phyloP scores from a whole-genome alignment of 768 basidiomycete species.

The Favolaschia claudopus region DNA sequence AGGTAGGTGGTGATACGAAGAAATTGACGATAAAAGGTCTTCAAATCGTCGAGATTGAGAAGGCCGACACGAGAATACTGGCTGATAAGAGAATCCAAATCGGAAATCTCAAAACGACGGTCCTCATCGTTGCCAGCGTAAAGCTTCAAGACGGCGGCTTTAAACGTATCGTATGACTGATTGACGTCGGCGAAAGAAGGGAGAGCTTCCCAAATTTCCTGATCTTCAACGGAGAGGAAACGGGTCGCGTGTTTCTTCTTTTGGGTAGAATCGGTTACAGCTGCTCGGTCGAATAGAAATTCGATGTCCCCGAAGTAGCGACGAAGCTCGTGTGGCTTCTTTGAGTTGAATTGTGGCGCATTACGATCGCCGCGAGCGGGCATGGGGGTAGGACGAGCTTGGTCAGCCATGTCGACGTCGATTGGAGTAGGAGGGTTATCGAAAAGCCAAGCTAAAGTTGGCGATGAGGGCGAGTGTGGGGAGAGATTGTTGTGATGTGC shows the following conservation, averaged over 20 bases:
- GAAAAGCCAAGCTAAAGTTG: not conserved
- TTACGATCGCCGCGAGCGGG: constrained; percentile 23
- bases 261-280: constrained; percentile 8
- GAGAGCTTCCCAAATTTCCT: constrained; percentile 28
- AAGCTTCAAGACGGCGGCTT: constrained; percentile 27
- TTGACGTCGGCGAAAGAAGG: constrained; percentile 9
- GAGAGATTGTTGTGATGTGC: not conserved
- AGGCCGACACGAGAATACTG: constrained; percentile 24
- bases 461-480: not conserved
- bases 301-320: constrained; percentile 29
- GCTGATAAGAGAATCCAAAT: constrained; percentile 32
- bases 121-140: constrained; percentile 30
- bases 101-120: constrained; percentile 24
- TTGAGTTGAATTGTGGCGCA: constrained; percentile 27
- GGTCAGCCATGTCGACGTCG: not conserved
- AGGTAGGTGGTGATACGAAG: constrained; percentile 26
- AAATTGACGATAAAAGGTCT: constrained; percentile 32
- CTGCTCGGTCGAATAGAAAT: not conserved
- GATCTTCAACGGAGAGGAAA: constrained; percentile 19
- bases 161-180: constrained; percentile 30
- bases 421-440: not conserved
- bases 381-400: constrained; percentile 17
- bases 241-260: constrained; percentile 22
- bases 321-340: constrained; percentile 22
- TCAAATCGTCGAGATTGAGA: constrained; percentile 18